Base-by-base conservation (phyloP, 2,329 filamentous ascomycete genomes). In the Bipolaris sorokiniana region DNA sequence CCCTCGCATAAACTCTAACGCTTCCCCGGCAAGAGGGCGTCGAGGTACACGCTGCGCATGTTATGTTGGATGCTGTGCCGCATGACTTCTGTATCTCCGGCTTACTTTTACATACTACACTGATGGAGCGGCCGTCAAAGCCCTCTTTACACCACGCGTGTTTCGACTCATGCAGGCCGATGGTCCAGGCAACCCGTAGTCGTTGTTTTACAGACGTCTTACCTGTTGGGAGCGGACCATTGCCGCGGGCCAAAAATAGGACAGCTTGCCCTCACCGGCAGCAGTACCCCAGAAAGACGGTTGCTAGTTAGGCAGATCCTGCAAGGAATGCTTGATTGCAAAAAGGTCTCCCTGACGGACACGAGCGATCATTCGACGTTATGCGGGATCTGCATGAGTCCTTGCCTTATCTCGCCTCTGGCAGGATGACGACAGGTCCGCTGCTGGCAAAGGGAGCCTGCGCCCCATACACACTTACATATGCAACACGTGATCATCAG, bases 181-280 rank as follows among this genome's bases (percentile, higher is more conserved):
- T 66, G 53, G 53, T 56, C 54, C 58, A 56, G 45, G 52, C 28
- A 48, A 57, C 58, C 18, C 10, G 49, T 50, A 56, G 37, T 54
- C 36, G 54, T 58, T 48, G 41, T 47, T 51, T 49, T 54, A 49
- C 50, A 57, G 54, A 52, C 47, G 50, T 60, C 48, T 63, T 63
- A 50, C 54, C 56, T 56, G 57, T 61, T 65, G 50, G 23, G 62
- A 51, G 48, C 53, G 54, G 49, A 52, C 48, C 48, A 56, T 61
- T 42, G 55, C 56, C 53, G 53, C 60, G 48, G 44, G 53, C 71
- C 66, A 53, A 68, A 74, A 74, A 76, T 75, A 75, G 70, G 58
- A 66, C 63, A 42, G 46, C 50, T 62, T 64, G 26, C 61, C 61
- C 26, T 56, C 58, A 53, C 56, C 48, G 64, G 66, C 51, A 54